These are phyloP conservation scores for Teratosphaeria nubilosa DNA, from an alignment of 2,329 filamentous ascomycete species.

Conservation along the genomic window DNA sequence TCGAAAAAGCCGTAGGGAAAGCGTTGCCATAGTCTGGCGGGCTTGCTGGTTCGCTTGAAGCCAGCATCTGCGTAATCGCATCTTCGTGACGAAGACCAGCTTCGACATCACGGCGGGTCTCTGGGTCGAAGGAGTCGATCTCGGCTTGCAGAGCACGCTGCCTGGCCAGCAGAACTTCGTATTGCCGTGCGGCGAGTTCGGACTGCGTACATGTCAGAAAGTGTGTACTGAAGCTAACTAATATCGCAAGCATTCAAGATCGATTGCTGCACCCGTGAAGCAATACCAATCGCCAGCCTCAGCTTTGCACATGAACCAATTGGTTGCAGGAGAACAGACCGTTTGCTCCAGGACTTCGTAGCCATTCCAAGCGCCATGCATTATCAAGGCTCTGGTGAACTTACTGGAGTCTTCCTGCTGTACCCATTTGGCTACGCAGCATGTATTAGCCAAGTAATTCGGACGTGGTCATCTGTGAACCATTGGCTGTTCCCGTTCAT, in stretches of 20 bases:
- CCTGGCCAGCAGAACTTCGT: slow-evolving; percentile 82
- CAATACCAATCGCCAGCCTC: neutral
- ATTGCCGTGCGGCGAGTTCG: slow-evolving; percentile 87
- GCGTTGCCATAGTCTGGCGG: slow-evolving; percentile 85
- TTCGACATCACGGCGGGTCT: slow-evolving; percentile 71
- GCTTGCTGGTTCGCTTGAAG: slow-evolving; percentile 88
- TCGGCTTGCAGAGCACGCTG: slow-evolving; percentile 83
- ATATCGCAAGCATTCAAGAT: neutral
- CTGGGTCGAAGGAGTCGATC: slow-evolving; percentile 79
- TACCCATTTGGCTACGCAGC: slow-evolving; percentile 2
- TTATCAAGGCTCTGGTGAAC: slow-evolving; percentile 21
- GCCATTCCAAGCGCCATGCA: neutral
- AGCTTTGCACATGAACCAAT: neutral
- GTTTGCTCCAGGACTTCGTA: neutral
- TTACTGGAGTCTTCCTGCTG: slow-evolving; percentile 51
- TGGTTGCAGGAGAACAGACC: neutral
- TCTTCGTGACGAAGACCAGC: slow-evolving; percentile 79
- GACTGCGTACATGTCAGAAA: slow-evolving; percentile 30
- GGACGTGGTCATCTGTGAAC: neutral
- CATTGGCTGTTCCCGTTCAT: neutral
- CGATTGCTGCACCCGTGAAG: neutral
- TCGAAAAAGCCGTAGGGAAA: slow-evolving; percentile 62
- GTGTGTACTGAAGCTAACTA: neutral
- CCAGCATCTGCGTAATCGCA: slow-evolving; percentile 52
- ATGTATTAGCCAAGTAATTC: neutral